phyloP scores from a whole-genome alignment of 1,284 basidiomycete species.

The Lignosus rhinocerotis region DNA sequence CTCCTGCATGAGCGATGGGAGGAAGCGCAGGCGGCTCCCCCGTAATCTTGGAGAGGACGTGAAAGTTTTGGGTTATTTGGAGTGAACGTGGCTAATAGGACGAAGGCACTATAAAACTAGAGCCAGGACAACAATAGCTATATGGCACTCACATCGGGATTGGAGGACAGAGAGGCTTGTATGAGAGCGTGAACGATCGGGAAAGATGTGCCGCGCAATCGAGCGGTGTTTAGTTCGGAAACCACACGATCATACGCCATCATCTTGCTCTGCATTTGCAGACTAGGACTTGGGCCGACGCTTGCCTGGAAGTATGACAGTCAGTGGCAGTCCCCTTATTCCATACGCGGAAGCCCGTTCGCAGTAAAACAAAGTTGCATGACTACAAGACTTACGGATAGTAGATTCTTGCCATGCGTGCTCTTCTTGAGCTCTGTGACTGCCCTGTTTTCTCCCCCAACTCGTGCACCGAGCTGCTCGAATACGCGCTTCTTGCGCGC shows the following conservation, averaged over 20 bases:
- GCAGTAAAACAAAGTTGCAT: too few relatives aligned
- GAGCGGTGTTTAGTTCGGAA: constrained; percentile 69
- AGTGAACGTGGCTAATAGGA: constrained; percentile 43
- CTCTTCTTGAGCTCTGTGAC: constrained; percentile 61
- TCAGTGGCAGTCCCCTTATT: neutral
- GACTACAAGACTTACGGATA: constrained; percentile 50
- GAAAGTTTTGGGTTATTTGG: constrained; percentile 70
- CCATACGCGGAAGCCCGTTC: neutral
- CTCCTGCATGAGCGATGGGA: constrained; percentile 72
- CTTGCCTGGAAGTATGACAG: constrained; percentile 41
- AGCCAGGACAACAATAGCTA: neutral
- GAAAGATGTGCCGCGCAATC: constrained; percentile 71
- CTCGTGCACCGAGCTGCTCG: constrained; percentile 81
- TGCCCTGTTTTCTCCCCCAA: constrained; percentile 52
- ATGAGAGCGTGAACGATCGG: constrained; percentile 73
- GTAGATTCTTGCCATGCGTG: constrained; percentile 52
- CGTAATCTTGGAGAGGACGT: constrained; percentile 72
- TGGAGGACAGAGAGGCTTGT: constrained; percentile 58
- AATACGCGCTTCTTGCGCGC: constrained; percentile 86
- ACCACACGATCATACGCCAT: constrained; percentile 90
- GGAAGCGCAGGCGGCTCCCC: constrained; percentile 67
- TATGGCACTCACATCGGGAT: constrained; percentile 50
- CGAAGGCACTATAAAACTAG: neutral
- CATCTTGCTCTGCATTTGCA: constrained; percentile 92
- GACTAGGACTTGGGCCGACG: constrained; percentile 54